A percentile compares a stretch with the other conserved stretches of the same genome.
These are phyloP conservation scores for Fagopyrum esculentum DNA, from an alignment of 148 eudicot genomes.

Conservation along the genomic window DNA sequence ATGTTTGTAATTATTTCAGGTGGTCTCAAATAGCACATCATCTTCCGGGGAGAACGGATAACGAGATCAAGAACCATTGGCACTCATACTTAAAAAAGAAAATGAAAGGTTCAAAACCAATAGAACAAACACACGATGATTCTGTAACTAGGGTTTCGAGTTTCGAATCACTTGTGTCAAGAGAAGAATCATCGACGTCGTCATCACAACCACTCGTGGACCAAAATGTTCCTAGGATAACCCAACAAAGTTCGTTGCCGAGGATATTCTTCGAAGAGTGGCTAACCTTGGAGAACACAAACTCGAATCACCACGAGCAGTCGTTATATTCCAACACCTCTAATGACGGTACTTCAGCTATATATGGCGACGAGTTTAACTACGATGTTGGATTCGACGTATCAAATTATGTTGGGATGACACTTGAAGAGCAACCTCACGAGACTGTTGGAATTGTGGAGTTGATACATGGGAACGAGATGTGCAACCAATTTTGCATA, in stretches of 20 bases:
- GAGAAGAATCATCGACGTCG: conserved; percentile 11
- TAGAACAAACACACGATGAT: neutral
- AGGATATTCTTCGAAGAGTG: conserved; percentile 35
- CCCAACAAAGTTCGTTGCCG: conserved; percentile 18
- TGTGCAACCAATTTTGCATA: conserved; percentile 11
- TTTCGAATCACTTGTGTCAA: conserved; percentile 15
- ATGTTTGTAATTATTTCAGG: conserved; percentile 20
- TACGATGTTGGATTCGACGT: neutral
- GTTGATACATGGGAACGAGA: conserved; percentile 16
- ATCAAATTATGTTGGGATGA: conserved; percentile 13
- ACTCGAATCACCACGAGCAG: neutral
- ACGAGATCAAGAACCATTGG: conserved; percentile 82
- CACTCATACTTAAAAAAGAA: conserved; percentile 65
- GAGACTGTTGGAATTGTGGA: conserved; percentile 17
- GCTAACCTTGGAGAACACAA: conserved; percentile 22
- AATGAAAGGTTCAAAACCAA: conserved; percentile 8
- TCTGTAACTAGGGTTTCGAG: conserved; percentile 11
- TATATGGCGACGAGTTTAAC: neutral
- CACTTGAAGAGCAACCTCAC: conserved; percentile 22
- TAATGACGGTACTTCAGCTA: neutral
- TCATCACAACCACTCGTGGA: neutral
- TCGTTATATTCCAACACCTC: conserved; percentile 1
- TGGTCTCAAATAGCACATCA: conserved; percentile 81
- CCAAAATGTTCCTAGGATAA: neutral
- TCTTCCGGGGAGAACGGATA: conserved; percentile 76